A percentile compares a stretch with the other conserved stretches of the same genome.
These are phyloP conservation scores for Oryza rufipogon DNA, from an alignment of 176 grass and related monocot genomes.

Conservation along the genomic window DNA sequence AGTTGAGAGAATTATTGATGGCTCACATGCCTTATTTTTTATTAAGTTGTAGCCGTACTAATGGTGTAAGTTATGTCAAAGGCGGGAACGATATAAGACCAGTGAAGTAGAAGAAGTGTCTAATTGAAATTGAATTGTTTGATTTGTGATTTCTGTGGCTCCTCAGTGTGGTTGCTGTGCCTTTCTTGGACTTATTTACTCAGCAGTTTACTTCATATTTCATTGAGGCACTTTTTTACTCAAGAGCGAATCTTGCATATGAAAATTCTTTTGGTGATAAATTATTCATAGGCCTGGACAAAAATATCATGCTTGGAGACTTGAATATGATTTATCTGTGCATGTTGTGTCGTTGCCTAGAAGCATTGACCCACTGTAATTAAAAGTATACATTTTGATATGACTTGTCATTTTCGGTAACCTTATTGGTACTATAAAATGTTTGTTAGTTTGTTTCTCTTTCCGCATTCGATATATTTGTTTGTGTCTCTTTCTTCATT, in stretches of 20 bases:
- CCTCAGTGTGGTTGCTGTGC: background rate
- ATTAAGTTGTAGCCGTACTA: background rate
- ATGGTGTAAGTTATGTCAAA: conserved; percentile 2
- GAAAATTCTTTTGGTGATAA: conserved; percentile 19
- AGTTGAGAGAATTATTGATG: conserved; percentile 2
- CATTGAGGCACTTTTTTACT: background rate
- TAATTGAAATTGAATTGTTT: conserved; percentile 20
- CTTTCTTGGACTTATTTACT: background rate
- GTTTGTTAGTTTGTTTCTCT: conserved; percentile 4
- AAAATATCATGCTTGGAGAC: conserved; percentile 11
- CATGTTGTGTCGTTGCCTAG: background rate
- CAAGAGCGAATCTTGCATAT: background rate
- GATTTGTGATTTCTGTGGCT: background rate
- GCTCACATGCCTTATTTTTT: background rate
- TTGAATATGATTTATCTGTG: conserved; percentile 31
- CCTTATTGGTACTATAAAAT: background rate
- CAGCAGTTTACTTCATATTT: background rate
- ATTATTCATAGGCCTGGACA: background rate
- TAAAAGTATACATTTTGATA: conserved; percentile 13
- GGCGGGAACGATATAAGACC: background rate
- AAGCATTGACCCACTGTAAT: conserved; percentile 6
- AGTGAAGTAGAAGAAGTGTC: conserved; percentile 5
- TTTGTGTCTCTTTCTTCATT: conserved; percentile 5
- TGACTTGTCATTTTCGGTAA: conserved; percentile 13
- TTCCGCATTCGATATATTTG: background rate